These are phyloP conservation scores for Pichia sp. DNA, from an alignment of 1,139 yeast species.

Conservation along the genomic window DNA sequence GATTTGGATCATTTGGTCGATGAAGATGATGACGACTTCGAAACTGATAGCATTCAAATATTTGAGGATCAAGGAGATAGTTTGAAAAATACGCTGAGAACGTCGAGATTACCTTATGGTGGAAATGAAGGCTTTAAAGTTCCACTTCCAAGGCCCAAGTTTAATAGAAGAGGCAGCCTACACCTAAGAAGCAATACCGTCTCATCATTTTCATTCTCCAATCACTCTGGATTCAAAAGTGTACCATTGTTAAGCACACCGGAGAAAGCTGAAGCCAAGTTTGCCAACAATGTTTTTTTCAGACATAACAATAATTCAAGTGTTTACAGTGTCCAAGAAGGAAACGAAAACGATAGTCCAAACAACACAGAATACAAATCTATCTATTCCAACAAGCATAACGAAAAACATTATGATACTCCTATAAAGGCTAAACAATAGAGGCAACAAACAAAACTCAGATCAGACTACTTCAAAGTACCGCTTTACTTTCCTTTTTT, in stretches of 20 bases:
- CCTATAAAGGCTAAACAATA: constrained; percentile 23
- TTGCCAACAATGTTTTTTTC: constrained; percentile 5
- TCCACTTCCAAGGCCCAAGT: constrained; percentile 17
- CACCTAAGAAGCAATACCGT: constrained; percentile 30
- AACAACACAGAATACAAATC: constrained; percentile 6
- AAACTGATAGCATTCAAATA: constrained; percentile 1
- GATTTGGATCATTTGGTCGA: constrained; percentile 27
- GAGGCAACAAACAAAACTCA: background rate
- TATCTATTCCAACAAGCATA: constrained; percentile 18
- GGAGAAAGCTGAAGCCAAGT: constrained; percentile 14
- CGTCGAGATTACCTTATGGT: background rate
- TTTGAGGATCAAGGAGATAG: constrained; percentile 1
- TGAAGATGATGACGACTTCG: constrained; percentile 7
- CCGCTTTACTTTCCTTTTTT: background rate
- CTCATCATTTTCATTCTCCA: constrained; percentile 19
- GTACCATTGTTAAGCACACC: constrained; percentile 16
- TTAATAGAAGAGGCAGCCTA: constrained; percentile 21
- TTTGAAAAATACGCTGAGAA: constrained; percentile 1
- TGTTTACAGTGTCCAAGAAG: constrained; percentile 11
- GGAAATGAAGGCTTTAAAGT: constrained; percentile 14
- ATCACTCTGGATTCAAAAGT: constrained; percentile 11
- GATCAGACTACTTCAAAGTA: background rate
- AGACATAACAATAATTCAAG: constrained; percentile 7
- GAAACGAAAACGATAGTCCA: constrained; percentile 7
- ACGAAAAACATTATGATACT: constrained; percentile 27